Evolutionary conservation across 805 yeast species (phyloP), one percentile per base, ranked within the genome.

Genomic region (Candida sanyiensis): DNA sequence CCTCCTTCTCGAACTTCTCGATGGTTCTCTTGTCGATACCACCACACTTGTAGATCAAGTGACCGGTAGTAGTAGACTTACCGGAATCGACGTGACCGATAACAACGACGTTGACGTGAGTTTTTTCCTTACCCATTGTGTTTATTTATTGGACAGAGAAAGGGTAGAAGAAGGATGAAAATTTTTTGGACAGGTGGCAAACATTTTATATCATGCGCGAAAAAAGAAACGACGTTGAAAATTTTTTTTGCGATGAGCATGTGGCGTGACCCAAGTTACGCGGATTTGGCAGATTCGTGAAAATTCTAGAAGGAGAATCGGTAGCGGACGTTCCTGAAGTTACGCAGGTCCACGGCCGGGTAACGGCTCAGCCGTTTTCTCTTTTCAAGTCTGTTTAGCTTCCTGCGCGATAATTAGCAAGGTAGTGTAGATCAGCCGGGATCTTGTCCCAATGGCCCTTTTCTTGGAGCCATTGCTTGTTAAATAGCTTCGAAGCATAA

Each of bases 71-170:
- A 40, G 97, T 89, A 56, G 97, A 89, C 71, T 90, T 90, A 67
- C 98, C 98, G 69, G 90, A 97, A 72, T 90, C 98, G 51, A 90
- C 97, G 66, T 90, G 97, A 52, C 97, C 97, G 64, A 90, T 90
- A 62, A 97, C 90, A 71, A 97, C 98, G 54, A 90, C 76, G 70
- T 90, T 90, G 54, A 90, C 81, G 63, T 90, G 97, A 35, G 97
- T 97, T 73, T 93, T 93, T 22, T 22, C 25, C 25, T 22, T 22
- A 22, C 25, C 25, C 25, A 22, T 22, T 22, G 25, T 22, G 25
- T 8, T 22, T 22, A 22, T 8, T 22, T 22, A 8, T 8, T 56
- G 58, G 57, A 51, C 57, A 42, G 42, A 33, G 56, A 48, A 44
- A 39, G 16, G 26, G 34, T 35, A 39, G 17, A 16, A 37, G 35